phyloP scores from a whole-genome alignment of 495 filamentous ascomycete species.

The Talaromyces nanjingensis region DNA sequence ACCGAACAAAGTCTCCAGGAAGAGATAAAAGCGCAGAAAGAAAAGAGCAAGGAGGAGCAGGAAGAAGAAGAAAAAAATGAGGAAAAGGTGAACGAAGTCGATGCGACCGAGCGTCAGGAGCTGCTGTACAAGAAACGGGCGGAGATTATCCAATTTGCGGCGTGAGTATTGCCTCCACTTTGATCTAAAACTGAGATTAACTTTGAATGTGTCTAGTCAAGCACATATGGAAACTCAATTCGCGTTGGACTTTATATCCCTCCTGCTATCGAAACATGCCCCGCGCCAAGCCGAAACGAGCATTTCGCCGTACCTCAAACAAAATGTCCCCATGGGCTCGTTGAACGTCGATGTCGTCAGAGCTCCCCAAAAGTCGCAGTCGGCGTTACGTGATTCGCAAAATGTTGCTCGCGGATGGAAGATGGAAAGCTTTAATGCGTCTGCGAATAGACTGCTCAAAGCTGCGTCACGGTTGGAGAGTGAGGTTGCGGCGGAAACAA shows the following conservation, averaged over 20 bases:
- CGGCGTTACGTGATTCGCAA: conserved; percentile 43
- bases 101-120: conserved; percentile 33
- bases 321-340: conserved; percentile 62
- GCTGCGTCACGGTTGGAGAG: conserved; percentile 64
- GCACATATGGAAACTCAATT: conserved; percentile 61
- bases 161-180: conserved; percentile 16
- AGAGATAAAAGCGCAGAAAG: conserved; percentile 48
- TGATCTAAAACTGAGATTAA: conserved; percentile 5
- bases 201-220: conserved; percentile 27
- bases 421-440: conserved; percentile 62
- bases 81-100: conserved; percentile 21
- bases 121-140: conserved; percentile 37
- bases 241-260: conserved; percentile 76
- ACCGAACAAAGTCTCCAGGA: conserved; percentile 54
- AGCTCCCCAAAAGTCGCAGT: conserved; percentile 44
- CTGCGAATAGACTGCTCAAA: conserved; percentile 67
- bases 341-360: conserved; percentile 69
- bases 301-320: conserved; percentile 62
- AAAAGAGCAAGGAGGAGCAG: conserved; percentile 24
- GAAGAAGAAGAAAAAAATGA: conserved; percentile 30
- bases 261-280: conserved; percentile 70
- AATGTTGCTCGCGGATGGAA: conserved; percentile 70
- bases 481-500: conserved; percentile 70
- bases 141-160: conserved; percentile 38
- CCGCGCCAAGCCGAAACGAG: conserved; percentile 60